Evolutionary conservation across 129 eudicot species (phyloP).

Genomic region (Flaveria brownii): DNA sequence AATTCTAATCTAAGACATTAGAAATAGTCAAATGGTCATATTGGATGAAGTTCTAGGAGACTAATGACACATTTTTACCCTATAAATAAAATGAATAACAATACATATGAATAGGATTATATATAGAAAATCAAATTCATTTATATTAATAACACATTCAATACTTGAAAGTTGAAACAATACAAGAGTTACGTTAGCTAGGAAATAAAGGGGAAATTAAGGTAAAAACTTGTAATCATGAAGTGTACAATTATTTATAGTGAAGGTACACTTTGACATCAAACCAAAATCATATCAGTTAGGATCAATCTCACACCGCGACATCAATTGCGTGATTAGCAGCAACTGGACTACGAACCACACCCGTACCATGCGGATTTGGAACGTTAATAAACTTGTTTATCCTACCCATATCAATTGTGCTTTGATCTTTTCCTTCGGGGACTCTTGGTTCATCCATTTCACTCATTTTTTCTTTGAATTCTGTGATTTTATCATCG

Average conservation of each 20-base stretch:
- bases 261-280: slow-evolving; percentile 37
- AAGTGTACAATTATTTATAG: slow-evolving; percentile 43
- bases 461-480: slow-evolving; percentile 36
- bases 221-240: slow-evolving; percentile 32
- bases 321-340: slow-evolving; percentile 38
- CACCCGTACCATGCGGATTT: background rate
- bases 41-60: background rate
- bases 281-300: slow-evolving; percentile 31
- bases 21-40: background rate
- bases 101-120: background rate
- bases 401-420: slow-evolving; percentile 50
- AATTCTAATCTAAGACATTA: background rate
- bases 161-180: slow-evolving; percentile 25
- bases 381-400: slow-evolving; percentile 35
- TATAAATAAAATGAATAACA: background rate
- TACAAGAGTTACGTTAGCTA: slow-evolving; percentile 32
- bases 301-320: slow-evolving; percentile 35
- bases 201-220: slow-evolving; percentile 12
- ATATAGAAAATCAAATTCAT: slow-evolving; percentile 32
- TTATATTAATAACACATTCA: slow-evolving; percentile 27
- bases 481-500: slow-evolving; percentile 37
- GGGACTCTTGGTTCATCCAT: slow-evolving; percentile 43
- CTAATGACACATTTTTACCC: background rate
- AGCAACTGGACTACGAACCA: slow-evolving; percentile 32
- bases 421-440: slow-evolving; percentile 32